Evolutionary conservation across 306 rosid species (phyloP).

Genomic region (Lupinus albus): DNA sequence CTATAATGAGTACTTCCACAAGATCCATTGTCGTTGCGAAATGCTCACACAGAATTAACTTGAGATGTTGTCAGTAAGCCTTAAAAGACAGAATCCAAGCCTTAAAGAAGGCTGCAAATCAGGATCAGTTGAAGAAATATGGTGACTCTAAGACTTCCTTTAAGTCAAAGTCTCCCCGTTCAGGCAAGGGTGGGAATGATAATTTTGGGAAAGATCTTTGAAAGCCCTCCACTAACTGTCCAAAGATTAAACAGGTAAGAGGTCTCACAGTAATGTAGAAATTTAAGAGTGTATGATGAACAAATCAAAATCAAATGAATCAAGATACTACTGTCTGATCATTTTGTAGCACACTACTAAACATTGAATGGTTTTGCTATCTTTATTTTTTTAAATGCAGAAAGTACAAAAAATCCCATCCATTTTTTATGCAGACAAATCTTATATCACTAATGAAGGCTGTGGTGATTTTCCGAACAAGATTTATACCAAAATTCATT

Average conservation of each 20-base stretch:
- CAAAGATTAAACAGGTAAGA: slow-evolving; percentile 36
- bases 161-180: slow-evolving; percentile 77
- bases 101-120: slow-evolving; percentile 28
- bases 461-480: slow-evolving; percentile 3
- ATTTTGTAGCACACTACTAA: slow-evolving; percentile 2
- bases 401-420: slow-evolving; percentile 22
- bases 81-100: slow-evolving; percentile 31
- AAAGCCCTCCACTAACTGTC: slow-evolving; percentile 77
- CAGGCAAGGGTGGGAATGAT: slow-evolving; percentile 80
- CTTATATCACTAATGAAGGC: neutral
- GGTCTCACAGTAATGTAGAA: slow-evolving; percentile 27
- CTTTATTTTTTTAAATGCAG: slow-evolving; percentile 12
- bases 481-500: slow-evolving; percentile 17
- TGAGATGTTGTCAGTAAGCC: slow-evolving; percentile 36
- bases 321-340: neutral
- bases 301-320: neutral
- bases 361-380: slow-evolving; percentile 2
- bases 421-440: slow-evolving; percentile 17
- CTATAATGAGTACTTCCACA: slow-evolving; percentile 25
- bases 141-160: slow-evolving; percentile 77
- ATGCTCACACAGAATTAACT: slow-evolving; percentile 28
- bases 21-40: slow-evolving; percentile 31
- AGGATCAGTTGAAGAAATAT: slow-evolving; percentile 83
- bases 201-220: slow-evolving; percentile 69
- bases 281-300: neutral